Conservation (phyloP, 2,329 filamentous ascomycete species). For the Elsinoe australis region DNA sequence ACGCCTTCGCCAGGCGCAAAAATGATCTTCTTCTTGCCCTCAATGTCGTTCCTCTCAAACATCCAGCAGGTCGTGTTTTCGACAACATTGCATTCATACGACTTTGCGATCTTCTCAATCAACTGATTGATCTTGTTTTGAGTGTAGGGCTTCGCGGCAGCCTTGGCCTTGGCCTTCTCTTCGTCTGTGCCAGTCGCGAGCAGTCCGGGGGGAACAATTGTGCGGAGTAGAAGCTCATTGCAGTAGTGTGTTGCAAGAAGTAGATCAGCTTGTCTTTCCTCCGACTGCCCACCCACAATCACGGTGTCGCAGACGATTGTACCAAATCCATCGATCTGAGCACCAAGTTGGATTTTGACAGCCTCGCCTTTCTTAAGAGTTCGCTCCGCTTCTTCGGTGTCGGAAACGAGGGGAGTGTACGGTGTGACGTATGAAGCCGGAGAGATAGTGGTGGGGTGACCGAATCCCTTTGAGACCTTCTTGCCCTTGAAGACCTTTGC, state of each 20-base stretch:
- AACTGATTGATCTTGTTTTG: constrained; percentile 81
- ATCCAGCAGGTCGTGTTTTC: constrained; percentile 98
- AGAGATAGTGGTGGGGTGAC: constrained; percentile 90
- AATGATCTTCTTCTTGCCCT: constrained; percentile 97
- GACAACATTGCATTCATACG: constrained; percentile 84
- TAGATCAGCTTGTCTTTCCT: constrained; percentile 75
- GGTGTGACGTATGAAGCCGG: constrained; percentile 91
- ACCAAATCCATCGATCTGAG: constrained; percentile 94
- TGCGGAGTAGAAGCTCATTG: constrained; percentile 84
- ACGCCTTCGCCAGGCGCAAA: constrained; percentile 75
- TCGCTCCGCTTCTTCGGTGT: constrained; percentile 72
- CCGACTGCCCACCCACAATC: constrained; percentile 57
- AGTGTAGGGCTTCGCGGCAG: constrained; percentile 70
- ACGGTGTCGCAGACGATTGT: constrained; percentile 94
- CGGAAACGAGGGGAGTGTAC: constrained; percentile 84
- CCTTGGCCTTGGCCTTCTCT: constrained; percentile 81
- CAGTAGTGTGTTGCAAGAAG: constrained; percentile 87
- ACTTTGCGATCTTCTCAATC: constrained; percentile 84
- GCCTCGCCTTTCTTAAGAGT: constrained; percentile 78
- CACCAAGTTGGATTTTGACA: constrained; percentile 97
- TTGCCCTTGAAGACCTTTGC: constrained; percentile 97
- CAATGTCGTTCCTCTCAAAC: constrained; percentile 95
- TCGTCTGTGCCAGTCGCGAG: constrained; percentile 78
- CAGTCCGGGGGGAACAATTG: constrained; percentile 86
- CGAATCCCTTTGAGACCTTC: constrained; percentile 90